A percentile compares a stretch with the other conserved stretches of the same genome.
phyloP scores from a whole-genome alignment of 1,284 basidiomycete genomes.

The Trichosporon ovoides region DNA sequence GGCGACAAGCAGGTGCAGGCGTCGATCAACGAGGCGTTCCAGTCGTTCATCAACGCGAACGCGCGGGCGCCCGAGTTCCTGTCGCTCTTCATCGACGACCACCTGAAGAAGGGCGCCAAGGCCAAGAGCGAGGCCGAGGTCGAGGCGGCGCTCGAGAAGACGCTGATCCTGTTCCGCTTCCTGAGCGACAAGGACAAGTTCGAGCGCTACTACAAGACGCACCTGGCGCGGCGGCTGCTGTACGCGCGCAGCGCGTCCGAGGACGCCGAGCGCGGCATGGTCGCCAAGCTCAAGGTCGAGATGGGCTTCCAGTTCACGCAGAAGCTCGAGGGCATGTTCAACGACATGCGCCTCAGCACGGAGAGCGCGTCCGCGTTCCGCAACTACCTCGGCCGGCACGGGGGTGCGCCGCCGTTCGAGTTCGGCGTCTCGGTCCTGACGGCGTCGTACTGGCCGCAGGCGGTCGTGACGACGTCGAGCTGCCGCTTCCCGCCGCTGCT shows the following conservation, averaged over 20 bases:
- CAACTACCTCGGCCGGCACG: constrained; percentile 30
- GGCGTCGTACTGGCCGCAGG: constrained; percentile 83
- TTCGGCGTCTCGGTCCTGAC: constrained; percentile 85
- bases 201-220: constrained; percentile 95
- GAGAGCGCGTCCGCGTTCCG: constrained; percentile 75
- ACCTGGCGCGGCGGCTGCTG: constrained; percentile 87
- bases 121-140: constrained; percentile 96
- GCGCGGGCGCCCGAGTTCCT: constrained; percentile 88
- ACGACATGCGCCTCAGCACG: constrained; percentile 86
- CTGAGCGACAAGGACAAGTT: constrained; percentile 95
- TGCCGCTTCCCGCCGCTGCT: constrained; percentile 67
- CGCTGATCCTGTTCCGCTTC: constrained; percentile 91
- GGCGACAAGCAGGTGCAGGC: constrained; percentile 75
- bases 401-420: constrained; percentile 62
- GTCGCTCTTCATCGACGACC: constrained; percentile 95
- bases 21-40: constrained; percentile 86
- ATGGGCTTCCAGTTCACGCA: constrained; percentile 92
- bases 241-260: constrained; percentile 84
- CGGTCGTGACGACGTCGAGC: constrained; percentile 54
- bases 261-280: constrained; percentile 96
- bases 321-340: constrained; percentile 98
- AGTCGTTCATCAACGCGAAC: constrained; percentile 86
- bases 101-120: constrained; percentile 91
- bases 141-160: constrained; percentile 83
- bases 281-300: constrained; percentile 95